Percentiles rank a stretch among this genome's conserved stretches.
phyloP scores from a whole-genome alignment of 495 filamentous ascomycete genomes.

The Podospora sp. region DNA sequence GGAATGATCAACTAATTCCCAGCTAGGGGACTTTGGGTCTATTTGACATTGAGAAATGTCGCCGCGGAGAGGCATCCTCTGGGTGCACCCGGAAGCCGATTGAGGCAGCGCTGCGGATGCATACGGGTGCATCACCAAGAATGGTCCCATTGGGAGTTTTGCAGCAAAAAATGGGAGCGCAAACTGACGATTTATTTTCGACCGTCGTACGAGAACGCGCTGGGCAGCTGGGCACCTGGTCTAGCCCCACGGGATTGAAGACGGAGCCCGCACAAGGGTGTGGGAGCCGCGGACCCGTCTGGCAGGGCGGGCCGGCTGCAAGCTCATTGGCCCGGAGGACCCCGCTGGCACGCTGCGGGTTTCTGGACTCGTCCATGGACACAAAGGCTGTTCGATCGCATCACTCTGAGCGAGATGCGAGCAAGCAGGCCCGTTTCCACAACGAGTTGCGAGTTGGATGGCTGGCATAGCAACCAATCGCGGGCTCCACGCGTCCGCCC shows the following conservation, averaged over 20 bases:
- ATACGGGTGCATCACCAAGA: conserved; percentile 19
- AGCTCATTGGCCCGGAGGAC: conserved; percentile 17
- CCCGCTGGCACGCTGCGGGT: conserved; percentile 1
- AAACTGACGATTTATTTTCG: conserved; percentile 32
- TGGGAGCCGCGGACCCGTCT: not conserved
- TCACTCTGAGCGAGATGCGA: not conserved
- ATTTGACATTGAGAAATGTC: conserved; percentile 24
- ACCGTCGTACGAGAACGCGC: conserved; percentile 33
- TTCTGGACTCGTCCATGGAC: not conserved
- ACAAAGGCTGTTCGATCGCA: not conserved
- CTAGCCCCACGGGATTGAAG: conserved; percentile 14
- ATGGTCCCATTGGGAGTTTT: conserved; percentile 16
- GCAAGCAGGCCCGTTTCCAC: conserved; percentile 3
- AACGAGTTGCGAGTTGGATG: not conserved
- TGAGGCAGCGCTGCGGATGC: conserved; percentile 4
- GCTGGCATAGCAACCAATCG: not conserved
- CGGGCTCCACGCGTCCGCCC: not conserved
- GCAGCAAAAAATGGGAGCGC: conserved; percentile 7
- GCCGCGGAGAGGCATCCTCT: conserved; percentile 7
- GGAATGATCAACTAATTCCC: conserved; percentile 2
- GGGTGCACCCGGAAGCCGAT: conserved; percentile 13
- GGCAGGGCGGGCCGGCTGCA: not conserved
- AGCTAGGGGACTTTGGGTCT: conserved; percentile 13
- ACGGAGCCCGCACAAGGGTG: not conserved
- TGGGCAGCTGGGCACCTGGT: conserved; percentile 9